phyloP scores from a whole-genome alignment of 1,139 yeast genomes.

The Yamadazyma atmosphaerica region DNA sequence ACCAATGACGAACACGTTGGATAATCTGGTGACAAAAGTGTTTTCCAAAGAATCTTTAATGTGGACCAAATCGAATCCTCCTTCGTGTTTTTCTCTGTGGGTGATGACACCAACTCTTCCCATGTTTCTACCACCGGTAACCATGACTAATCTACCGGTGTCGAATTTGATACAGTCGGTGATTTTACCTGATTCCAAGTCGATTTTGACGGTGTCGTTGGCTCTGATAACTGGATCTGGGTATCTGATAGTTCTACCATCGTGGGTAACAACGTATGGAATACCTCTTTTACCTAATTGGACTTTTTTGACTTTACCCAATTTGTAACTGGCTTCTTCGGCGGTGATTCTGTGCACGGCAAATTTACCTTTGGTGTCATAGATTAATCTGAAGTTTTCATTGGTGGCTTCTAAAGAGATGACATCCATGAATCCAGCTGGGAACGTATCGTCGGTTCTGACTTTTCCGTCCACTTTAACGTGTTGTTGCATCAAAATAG shows the following conservation, averaged over 20 bases:
- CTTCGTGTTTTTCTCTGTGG: constrained; percentile 99
- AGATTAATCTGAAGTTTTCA: constrained; percentile 98
- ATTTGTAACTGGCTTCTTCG: constrained; percentile 97
- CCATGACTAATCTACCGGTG: constrained; percentile 94
- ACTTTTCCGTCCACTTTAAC: constrained; percentile 99
- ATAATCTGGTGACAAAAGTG: constrained; percentile 97
- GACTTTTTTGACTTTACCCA: constrained; percentile 96
- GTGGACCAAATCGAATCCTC: constrained; percentile 99
- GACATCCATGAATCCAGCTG: constrained; percentile 99
- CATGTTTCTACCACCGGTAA: constrained; percentile 99
- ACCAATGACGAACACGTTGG: constrained; percentile 96
- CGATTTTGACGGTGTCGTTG: constrained; percentile 96
- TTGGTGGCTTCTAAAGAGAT: constrained; percentile 96
- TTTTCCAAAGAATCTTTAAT: constrained; percentile 96
- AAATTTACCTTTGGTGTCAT: constrained; percentile 98
- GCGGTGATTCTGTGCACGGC: constrained; percentile 99
- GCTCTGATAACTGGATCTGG: constrained; percentile 96
- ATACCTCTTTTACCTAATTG: constrained; percentile 98
- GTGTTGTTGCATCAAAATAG: constrained; percentile 98
- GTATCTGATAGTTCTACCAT: constrained; percentile 99
- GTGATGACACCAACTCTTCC: constrained; percentile 98
- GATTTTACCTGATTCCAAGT: constrained; percentile 93
- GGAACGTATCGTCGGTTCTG: constrained; percentile 98
- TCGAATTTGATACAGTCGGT: constrained; percentile 91
- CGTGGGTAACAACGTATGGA: constrained; percentile 98